phyloP scores from a whole-genome alignment of 768 basidiomycete genomes.

The Gloeopeniophorella convolvens region DNA sequence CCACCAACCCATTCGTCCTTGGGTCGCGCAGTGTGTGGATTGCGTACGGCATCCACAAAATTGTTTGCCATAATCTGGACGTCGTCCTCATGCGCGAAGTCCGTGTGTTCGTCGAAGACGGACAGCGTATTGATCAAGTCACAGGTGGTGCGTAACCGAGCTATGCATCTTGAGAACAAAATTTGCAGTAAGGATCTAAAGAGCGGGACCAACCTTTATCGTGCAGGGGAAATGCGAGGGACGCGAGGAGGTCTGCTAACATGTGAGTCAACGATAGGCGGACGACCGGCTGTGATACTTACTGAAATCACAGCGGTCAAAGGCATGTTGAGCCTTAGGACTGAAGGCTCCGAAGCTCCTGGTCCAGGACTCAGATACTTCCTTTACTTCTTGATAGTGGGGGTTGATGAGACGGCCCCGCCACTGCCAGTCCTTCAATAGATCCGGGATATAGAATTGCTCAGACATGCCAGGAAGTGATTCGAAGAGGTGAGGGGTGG shows the following conservation, averaged over 20 bases:
- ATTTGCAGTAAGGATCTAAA: not conserved
- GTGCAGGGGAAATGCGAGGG: slow-evolving; percentile 15
- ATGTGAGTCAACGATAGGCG: not conserved
- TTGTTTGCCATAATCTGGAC: slow-evolving; percentile 11
- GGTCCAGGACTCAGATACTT: slow-evolving; percentile 11
- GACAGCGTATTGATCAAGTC: slow-evolving; percentile 31
- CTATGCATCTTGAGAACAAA: slow-evolving; percentile 2
- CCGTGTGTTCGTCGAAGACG: slow-evolving; percentile 30
- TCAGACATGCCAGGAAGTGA: not conserved
- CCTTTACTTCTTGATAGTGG: slow-evolving; percentile 12
- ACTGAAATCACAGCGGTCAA: too few species aligned
- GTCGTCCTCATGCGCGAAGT: slow-evolving; percentile 15
- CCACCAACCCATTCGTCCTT: slow-evolving; percentile 12
- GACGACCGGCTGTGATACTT: slow-evolving; percentile 7
- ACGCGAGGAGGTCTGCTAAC: slow-evolving; percentile 14
- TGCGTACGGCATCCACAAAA: slow-evolving; percentile 17
- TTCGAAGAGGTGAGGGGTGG: too few species aligned
- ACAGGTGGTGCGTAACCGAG: slow-evolving; percentile 24
- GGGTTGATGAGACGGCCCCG: slow-evolving; percentile 16
- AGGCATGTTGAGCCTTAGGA: slow-evolving; percentile 7
- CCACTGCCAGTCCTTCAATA: slow-evolving; percentile 18
- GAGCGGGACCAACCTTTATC: not conserved
- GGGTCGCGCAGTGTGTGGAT: slow-evolving; percentile 16
- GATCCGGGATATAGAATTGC: slow-evolving; percentile 1
- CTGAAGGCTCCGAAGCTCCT: slow-evolving; percentile 17